Evolutionary conservation across 129 eudicot species (phyloP), one percentile per base, ranked within the genome.

Genomic region (Centrapalus pauciflorus): DNA sequence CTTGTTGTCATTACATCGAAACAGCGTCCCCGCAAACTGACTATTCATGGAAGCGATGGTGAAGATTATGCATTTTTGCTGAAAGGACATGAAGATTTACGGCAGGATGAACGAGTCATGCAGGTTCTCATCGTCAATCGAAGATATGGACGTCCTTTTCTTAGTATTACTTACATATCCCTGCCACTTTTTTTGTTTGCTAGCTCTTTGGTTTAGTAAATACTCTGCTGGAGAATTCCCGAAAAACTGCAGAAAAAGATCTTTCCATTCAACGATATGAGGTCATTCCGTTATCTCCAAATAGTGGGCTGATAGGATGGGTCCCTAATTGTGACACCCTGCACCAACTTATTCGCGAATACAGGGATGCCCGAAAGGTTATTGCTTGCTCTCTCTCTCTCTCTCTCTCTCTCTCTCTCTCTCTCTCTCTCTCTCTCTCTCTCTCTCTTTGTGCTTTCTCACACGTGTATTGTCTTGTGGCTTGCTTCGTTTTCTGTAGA

Each of bases 21-120:
- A 76, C 99, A 94, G 63, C 80, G 99, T 48, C 99, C 99, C 64
- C 71, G 99, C 21, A 94, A 94, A 76, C 77, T 94, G 81, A 94
- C 99, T 34, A 94, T 94, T 27, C 90, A 66, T 78, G 99, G 99
- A 51, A 94, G 93, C 77, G 97, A 94, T 34, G 99, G 99, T 11
- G 90, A 94, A 70, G 97, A 94, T 49, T 77, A 94, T 77, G 95
- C 99, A 6, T 94, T 94, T 81, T 79, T 94, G 80, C 84, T 94
- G 59, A 94, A 94, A 86, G 99, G 99, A 27, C 99, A 94, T 76
- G 99, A 94, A 77, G 99, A 94, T 75, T 71, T 94, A 56, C 97
- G 99, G 24, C 99, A 89, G 71, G 99, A 94, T 75, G 99, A 94
- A 83, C 86, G 99, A 29, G 99, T 94, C 65, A 94, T 94, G 99